Base-by-base conservation (phyloP, 495 filamentous ascomycete species). In the Penicillium lividum region DNA sequence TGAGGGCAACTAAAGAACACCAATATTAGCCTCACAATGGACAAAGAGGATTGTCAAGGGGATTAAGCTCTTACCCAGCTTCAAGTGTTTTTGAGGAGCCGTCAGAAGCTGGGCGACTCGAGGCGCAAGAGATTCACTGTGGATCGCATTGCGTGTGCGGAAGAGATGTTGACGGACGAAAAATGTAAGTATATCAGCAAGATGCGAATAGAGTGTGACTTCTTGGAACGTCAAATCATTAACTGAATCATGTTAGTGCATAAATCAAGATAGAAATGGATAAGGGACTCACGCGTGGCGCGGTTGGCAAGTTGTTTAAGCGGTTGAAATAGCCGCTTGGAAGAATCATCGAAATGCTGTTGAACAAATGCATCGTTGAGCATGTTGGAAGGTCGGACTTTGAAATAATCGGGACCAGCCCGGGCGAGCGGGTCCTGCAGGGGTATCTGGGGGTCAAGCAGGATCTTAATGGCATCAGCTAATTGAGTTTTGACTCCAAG, bases 401-500 rank as follows among this genome's bases (percentile, higher is more conserved):
- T 86, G 48, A 86, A 80, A 60, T 87, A 86, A 56, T 95, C 92
- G 63, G 79, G 83, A 53, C 86, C 86, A 58, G 80, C 79, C 69
- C 90, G 89, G 55, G 76, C 75, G 66, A 90, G 78, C 51, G 80
- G 75, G 53, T 96, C 91, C 59, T 78, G 79, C 58, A 79, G 51
- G 47, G 77, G 73, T 44, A 84, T 82, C 53, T 86, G 84, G n/a
- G 91, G 92, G 65, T 98, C 95, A 16, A 98, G 82, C 27, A 98
- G 79, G 18, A 98, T 87, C 73, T 96, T 97, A 68, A 98, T 89
- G 28, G 94, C 91, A 74, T 98, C 94, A 10, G 94, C 90, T 65
- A 98, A 88, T 68, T 98, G 95, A 29, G 91, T 92, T 77, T 97
- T 97, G 58, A 98, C 91, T 0, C 94, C 94, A 11, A 98, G 80